Conservation (phyloP, 192 early-diverging fungal genomes). For the Funneliformis geosporum region DNA sequence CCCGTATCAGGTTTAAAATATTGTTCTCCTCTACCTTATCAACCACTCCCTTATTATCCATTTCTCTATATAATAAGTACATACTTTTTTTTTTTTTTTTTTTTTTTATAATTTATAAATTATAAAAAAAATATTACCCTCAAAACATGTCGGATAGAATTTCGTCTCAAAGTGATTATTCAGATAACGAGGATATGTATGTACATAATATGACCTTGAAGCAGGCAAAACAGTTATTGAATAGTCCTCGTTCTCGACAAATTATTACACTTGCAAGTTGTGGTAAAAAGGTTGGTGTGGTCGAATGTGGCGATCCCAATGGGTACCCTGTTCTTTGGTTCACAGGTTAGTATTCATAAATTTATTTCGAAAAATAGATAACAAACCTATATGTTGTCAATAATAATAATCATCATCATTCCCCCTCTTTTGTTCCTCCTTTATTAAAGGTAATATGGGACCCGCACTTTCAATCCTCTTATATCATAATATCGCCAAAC, state of each 20-base stretch:
- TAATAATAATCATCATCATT: neutral
- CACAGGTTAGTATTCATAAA: constrained; percentile 19
- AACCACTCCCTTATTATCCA: neutral
- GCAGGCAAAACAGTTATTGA: constrained; percentile 25
- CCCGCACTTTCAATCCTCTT: constrained; percentile 27
- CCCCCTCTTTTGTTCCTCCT: too few species aligned
- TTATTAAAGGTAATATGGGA: constrained; percentile 30
- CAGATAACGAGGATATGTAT: neutral
- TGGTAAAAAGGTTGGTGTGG: constrained; percentile 26
- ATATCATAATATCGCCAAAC: constrained; percentile 23
- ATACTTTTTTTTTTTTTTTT: neutral
- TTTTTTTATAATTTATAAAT: too few species aligned
- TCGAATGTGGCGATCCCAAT: constrained; percentile 23
- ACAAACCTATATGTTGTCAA: neutral
- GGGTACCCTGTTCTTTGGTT: constrained; percentile 31
- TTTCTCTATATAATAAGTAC: neutral
- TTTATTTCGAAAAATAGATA: neutral
- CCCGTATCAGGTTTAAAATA: neutral
- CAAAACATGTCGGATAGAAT: neutral
- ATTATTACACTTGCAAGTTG: constrained; percentile 23
- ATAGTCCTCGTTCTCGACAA: constrained; percentile 27
- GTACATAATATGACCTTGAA: constrained; percentile 23
- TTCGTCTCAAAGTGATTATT: constrained; percentile 12
- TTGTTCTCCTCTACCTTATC: neutral
- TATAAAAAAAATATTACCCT: too few species aligned